Evolutionary conservation across 106 monocot genomes (phyloP).

Genomic region (Dioscorea zingiberensis): DNA sequence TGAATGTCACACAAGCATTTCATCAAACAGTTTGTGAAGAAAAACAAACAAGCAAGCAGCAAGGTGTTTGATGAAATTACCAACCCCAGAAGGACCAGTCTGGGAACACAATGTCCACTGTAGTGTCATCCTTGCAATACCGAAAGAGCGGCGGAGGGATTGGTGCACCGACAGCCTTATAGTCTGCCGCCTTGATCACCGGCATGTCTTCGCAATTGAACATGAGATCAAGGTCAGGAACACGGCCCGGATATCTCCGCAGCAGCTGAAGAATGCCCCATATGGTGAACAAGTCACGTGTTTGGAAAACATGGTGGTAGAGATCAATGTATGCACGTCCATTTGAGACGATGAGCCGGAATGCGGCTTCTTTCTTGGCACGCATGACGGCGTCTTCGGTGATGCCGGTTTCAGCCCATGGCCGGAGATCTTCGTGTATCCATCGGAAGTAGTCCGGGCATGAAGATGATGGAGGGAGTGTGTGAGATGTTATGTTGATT

Average conservation of each 20-base stretch:
- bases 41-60: not conserved
- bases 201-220: conserved; percentile 58
- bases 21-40: not conserved
- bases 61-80: conserved; percentile 13
- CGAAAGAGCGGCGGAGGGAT: conserved; percentile 46
- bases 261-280: conserved; percentile 66
- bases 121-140: conserved; percentile 52
- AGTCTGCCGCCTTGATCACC: conserved; percentile 4
- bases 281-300: conserved; percentile 50
- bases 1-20: not conserved
- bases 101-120: conserved; percentile 56
- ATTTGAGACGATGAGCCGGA: conserved; percentile 30
- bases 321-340: conserved; percentile 36
- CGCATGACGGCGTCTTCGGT: conserved; percentile 19
- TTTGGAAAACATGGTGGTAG: conserved; percentile 30
- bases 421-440: conserved; percentile 57
- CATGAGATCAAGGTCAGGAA: conserved; percentile 56
- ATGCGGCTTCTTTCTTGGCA: conserved; percentile 13
- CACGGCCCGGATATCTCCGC: conserved; percentile 32
- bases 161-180: not conserved
- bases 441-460: conserved; percentile 60
- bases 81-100: conserved; percentile 87
- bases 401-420: conserved; percentile 42
- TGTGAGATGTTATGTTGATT: no score
- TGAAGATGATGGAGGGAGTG: not conserved